Evolutionary conservation across 2,329 filamentous ascomycete species (phyloP).

Genomic region (Pseudodiploospora longispora): DNA sequence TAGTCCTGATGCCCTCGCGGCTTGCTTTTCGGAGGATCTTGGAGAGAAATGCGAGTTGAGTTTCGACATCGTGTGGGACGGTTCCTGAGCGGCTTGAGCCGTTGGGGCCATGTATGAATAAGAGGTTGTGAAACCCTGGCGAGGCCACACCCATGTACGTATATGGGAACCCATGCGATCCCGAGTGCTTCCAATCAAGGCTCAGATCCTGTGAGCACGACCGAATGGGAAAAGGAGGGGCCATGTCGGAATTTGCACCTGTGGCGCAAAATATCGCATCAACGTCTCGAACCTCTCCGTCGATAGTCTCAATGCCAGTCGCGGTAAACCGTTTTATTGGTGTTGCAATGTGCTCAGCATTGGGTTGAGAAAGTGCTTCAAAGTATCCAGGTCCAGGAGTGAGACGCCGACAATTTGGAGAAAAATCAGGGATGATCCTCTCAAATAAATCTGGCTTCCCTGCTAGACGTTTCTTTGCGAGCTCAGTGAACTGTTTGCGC

Average conservation of each 20-base stretch:
- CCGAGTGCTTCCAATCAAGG: conserved; percentile 47
- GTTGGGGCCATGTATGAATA: conserved; percentile 57
- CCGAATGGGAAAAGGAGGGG: conserved; percentile 52
- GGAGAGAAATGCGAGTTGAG: conserved; percentile 55
- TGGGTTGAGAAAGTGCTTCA: conserved; percentile 52
- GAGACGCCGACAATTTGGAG: conserved; percentile 54
- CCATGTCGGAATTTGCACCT: conserved; percentile 52
- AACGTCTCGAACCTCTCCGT: conserved; percentile 48
- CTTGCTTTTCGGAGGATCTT: conserved; percentile 60
- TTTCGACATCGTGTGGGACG: conserved; percentile 59
- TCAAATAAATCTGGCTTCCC: conserved; percentile 49
- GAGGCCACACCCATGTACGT: conserved; percentile 58
- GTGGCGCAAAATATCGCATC: conserved; percentile 63
- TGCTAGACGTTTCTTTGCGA: conserved; percentile 46
- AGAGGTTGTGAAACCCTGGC: conserved; percentile 59
- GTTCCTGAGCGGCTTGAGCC: conserved; percentile 54
- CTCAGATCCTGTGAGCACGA: conserved; percentile 46
- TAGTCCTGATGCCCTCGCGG: conserved; percentile 56
- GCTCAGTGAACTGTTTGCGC: conserved; percentile 32
- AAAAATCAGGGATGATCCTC: conserved; percentile 52
- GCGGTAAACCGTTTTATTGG: conserved; percentile 50
- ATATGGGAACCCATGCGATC: conserved; percentile 54
- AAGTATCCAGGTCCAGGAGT: conserved; percentile 62
- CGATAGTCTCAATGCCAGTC: conserved; percentile 51
- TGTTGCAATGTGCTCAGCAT: conserved; percentile 53